These are phyloP conservation scores for Lasiodiplodia sp. DNA, from an alignment of 2,329 filamentous ascomycete genomes.

Conservation along the genomic window DNA sequence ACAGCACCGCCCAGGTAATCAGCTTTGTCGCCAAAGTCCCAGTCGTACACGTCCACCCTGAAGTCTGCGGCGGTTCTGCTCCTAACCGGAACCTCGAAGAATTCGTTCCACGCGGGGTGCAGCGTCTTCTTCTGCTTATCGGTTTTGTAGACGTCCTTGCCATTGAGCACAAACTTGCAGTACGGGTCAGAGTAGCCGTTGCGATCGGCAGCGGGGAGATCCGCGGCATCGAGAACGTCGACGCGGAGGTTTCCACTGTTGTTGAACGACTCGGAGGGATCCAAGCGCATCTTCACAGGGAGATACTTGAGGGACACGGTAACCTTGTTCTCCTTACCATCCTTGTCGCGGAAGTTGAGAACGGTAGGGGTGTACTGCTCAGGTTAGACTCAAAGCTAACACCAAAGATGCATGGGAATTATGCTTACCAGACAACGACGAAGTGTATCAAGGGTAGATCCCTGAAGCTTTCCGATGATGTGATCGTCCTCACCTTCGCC, in stretches of 20 bases:
- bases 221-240: conserved; percentile 84
- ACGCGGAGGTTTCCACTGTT: conserved; percentile 96
- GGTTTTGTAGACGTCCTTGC: conserved; percentile 90
- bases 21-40: conserved; percentile 95
- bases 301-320: conserved; percentile 95
- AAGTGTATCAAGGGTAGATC: conserved; percentile 84
- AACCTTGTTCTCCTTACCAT: conserved; percentile 78
- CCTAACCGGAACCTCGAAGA: conserved; percentile 82
- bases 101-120: conserved; percentile 94
- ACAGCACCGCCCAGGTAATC: conserved; percentile 82
- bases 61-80: conserved; percentile 88
- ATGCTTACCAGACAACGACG: conserved; percentile 72
- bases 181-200: conserved; percentile 98
- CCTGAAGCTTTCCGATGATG: conserved; percentile 80
- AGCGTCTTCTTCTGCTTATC: conserved; percentile 97
- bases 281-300: conserved; percentile 90
- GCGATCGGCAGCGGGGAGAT: conserved; percentile 91
- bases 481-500: conserved; percentile 74
- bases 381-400: conserved; percentile 48
- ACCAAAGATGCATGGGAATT: conserved; percentile 40
- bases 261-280: conserved; percentile 96
- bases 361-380: conserved; percentile 79
- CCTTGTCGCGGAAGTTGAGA: conserved; percentile 78
- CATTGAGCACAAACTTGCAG: conserved; percentile 92
- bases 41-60: conserved; percentile 85